These are phyloP conservation scores for Nasturtium officinale DNA, from an alignment of 345 rosid genomes.

Conservation along the genomic window DNA sequence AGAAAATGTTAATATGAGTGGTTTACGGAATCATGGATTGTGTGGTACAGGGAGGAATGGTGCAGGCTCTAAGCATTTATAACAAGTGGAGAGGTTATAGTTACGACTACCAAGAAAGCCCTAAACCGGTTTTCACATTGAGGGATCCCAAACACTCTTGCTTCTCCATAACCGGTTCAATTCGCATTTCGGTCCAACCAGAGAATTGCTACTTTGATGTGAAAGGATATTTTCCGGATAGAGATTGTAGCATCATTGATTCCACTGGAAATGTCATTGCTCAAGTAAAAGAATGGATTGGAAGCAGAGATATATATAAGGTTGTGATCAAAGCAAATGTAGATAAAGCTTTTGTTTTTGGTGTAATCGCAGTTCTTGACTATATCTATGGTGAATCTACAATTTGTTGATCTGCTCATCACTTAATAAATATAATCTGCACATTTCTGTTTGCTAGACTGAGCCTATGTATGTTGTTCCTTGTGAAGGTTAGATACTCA, in stretches of 20 bases:
- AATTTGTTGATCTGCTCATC: slow-evolving; percentile 42
- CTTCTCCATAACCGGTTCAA: slow-evolving; percentile 44
- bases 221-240: slow-evolving; percentile 69
- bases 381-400: slow-evolving; percentile 69
- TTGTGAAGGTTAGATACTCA: not conserved
- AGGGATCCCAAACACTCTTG: slow-evolving; percentile 63
- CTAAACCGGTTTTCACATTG: slow-evolving; percentile 64
- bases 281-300: slow-evolving; percentile 54
- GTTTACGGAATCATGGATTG: slow-evolving; percentile 2
- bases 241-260: slow-evolving; percentile 61
- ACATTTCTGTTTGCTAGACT: not conserved
- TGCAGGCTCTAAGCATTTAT: slow-evolving; percentile 66
- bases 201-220: slow-evolving; percentile 54
- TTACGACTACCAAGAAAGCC: slow-evolving; percentile 61
- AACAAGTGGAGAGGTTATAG: slow-evolving; percentile 77
- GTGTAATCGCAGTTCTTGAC: slow-evolving; percentile 75
- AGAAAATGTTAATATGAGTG: not conserved
- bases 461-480: not conserved
- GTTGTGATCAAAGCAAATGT: slow-evolving; percentile 56
- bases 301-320: slow-evolving; percentile 64
- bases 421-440: not conserved
- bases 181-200: slow-evolving; percentile 52
- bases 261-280: slow-evolving; percentile 55
- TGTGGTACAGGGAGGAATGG: slow-evolving; percentile 56
- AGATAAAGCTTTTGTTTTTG: slow-evolving; percentile 76